phyloP scores from a whole-genome alignment of 139 green algal genomes.

The Diplosphaera chodatii region DNA sequence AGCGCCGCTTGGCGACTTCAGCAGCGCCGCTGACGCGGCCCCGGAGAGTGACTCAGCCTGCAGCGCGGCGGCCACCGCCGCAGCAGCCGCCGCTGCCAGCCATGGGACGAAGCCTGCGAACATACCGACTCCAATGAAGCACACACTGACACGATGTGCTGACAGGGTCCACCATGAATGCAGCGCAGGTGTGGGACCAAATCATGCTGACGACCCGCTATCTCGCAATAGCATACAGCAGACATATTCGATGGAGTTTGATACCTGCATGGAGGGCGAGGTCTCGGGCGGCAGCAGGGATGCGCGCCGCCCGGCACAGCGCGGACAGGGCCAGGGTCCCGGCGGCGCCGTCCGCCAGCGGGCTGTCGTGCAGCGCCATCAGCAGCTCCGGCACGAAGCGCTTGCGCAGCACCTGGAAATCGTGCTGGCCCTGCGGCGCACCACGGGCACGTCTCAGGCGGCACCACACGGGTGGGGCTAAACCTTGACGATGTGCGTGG shows the following conservation, averaged over 20 bases:
- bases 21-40: too few species aligned
- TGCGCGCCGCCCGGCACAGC: slow-evolving; percentile 16
- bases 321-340: slow-evolving; percentile 12
- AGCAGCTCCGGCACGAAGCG: slow-evolving; percentile 28
- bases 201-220: too few species aligned
- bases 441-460: too few species aligned
- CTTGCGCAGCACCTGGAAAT: neutral
- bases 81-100: neutral
- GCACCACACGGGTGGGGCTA: too few species aligned
- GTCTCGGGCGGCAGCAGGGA: slow-evolving; percentile 21
- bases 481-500: too few species aligned
- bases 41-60: neutral
- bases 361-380: slow-evolving; percentile 33
- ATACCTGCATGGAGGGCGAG: slow-evolving; percentile 14
- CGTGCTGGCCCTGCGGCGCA: neutral
- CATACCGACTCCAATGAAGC: too few species aligned
- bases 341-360: slow-evolving; percentile 10
- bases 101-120: neutral
- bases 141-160: too few species aligned
- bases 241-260: too few species aligned
- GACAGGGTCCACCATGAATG: too few species aligned
- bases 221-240: too few species aligned
- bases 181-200: too few species aligned
- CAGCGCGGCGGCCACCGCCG: neutral
- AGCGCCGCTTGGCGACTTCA: too few species aligned